Evolutionary conservation across 164 flowering plant species (phyloP), one percentile per base, ranked within the genome.

Genomic region (Berberis vulgaris): DNA sequence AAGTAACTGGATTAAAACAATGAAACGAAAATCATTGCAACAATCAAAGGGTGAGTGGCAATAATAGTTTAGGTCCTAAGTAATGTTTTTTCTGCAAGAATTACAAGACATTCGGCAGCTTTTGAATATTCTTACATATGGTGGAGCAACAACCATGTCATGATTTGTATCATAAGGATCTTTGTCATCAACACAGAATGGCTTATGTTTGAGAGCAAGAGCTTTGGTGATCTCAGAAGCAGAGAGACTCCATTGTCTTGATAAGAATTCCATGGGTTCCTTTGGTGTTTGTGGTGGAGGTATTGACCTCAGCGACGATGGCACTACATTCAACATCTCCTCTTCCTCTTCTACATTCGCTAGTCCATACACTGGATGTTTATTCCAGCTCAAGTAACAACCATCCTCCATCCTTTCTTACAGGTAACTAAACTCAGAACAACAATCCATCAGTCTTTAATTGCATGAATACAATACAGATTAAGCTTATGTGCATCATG

Each of bases 211-310:
- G 38, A 78, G 76, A 62, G 87, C 81, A 13, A 94, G 81, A 57
- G 95, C 96, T 72, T 82, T 85, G 5, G 96, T 79, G 54, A 94
- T 77, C 70, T 94, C 96, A 1, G 81, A 67, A 57, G 97, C 91
- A 12, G 98, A 94, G 46, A 85, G 77, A 69, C 95, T 88, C 98
- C 97, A 90, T 7, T 97, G 91, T 69, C 98, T 82, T 0, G 97
- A 80, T 56, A 90, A 76, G 74, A 90, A 94, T 68, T 90, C 97
- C 87, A 94, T 87, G 7, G 96, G 91, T 77, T 94, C 98, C 9
- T 73, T 83, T 6, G 96, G 97, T 49, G 98, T 94, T 63, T 82
- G 79, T n/a, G 97, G 97, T 45, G 84, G 89, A 59, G 90, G 81
- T 12, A 93, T 79, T 6, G 66, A 65, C 0, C 84, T 81, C 46